Evolutionary conservation across 2,329 filamentous ascomycete species (phyloP), one percentile per base, ranked within the genome.

Genomic region (Ceratocystiopsis sp.): DNA sequence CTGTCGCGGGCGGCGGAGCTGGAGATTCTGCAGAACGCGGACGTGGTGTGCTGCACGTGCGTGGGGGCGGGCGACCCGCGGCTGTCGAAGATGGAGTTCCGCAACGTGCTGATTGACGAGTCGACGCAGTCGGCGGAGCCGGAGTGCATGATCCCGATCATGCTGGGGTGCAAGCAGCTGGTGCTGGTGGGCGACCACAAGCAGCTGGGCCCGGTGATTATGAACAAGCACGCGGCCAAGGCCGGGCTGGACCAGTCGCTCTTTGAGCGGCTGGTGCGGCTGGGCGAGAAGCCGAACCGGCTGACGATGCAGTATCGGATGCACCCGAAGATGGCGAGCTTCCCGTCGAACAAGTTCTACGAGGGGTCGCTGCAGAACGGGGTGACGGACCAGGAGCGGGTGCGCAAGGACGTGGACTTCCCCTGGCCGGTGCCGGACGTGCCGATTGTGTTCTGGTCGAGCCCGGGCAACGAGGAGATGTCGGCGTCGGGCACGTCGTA

Each of bases 361-460:
- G 91, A 96, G 54, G 91, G 91, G 17, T 91, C 85, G 44, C 71
- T 98, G 44, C 91, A 98, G 61, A 98, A 98, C 53, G 91, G 91
- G 57, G 84, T 98, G 39, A 93, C 87, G 1, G 83, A 83, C 58
- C 79, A 84, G 52, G 81, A 93, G 56, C 80, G 91, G 47, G 71
- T 96, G 49, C 80, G 89, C 49, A 81, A 81, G 51, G 89, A 98
- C 54, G 85, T 98, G 25, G 91, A 98, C 60, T 98, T 98, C 59
- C 91, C 91, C 13, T 98, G 91, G 91, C 91, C 91, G 3, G 84
- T 94, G 29, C 75, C 70, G 17, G 89, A 96, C 58, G 85, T 79
- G 52, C 91, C 91, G 3, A 98, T 98, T 91, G 96, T 96, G 91
- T 98, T 98, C 66, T 98, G 91, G 91, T 93, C 86, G 21, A 98